Conservation (phyloP, 768 basidiomycete genomes). For the Exsudoporus frostii region DNA sequence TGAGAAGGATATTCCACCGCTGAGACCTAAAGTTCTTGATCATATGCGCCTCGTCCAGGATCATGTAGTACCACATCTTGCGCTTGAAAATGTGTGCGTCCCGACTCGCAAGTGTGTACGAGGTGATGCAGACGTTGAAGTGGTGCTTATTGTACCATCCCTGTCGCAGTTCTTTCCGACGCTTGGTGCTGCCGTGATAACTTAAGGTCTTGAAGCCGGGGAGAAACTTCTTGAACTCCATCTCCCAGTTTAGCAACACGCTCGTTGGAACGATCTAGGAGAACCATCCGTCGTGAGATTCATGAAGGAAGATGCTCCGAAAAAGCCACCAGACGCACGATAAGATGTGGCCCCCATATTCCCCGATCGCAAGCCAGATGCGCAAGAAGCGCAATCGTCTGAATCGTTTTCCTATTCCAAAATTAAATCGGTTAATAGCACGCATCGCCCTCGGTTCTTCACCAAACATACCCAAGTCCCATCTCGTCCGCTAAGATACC, state of each 20-base stretch:
- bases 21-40: constrained; percentile 97
- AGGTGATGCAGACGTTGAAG: constrained; percentile 94
- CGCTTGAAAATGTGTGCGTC: constrained; percentile 91
- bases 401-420: constrained; percentile 79
- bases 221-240: constrained; percentile 95
- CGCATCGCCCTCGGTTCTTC: neutral
- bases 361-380: constrained; percentile 89
- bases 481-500: constrained; percentile 92
- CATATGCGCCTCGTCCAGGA: constrained; percentile 95
- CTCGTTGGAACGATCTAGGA: constrained; percentile 82
- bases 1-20: constrained; percentile 87
- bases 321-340: constrained; percentile 44
- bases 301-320: neutral
- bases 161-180: constrained; percentile 83
- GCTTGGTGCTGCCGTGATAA: constrained; percentile 88
- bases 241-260: constrained; percentile 93
- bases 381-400: constrained; percentile 91
- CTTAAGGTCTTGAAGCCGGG: constrained; percentile 84
- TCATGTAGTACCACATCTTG: constrained; percentile 94
- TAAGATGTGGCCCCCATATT: constrained; percentile 91
- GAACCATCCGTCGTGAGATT: neutral
- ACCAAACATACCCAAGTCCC: constrained; percentile 76
- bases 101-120: constrained; percentile 87
- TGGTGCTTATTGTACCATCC: constrained; percentile 88
- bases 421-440: neutral